Percentiles rank a stretch among this genome's conserved stretches.
phyloP scores from a whole-genome alignment of 176 grass and related monocot genomes.

The Saccharum officinarum region DNA sequence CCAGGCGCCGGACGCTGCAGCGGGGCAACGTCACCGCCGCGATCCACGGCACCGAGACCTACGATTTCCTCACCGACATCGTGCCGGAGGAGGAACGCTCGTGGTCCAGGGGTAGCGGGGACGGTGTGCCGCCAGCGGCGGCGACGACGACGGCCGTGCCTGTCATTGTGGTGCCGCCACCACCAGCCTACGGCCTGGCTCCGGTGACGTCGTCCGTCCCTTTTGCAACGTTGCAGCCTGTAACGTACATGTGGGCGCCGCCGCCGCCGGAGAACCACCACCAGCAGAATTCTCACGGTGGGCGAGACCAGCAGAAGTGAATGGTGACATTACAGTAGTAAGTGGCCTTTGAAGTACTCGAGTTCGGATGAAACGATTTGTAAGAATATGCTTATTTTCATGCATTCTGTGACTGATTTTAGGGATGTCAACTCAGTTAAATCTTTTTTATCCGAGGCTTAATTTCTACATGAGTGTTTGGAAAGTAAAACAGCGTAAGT shows the following conservation, averaged over 20 bases:
- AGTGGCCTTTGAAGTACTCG: too few species aligned
- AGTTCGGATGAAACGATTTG: too few species aligned
- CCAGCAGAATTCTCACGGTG: neutral
- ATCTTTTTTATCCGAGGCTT: neutral
- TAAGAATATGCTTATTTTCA: neutral
- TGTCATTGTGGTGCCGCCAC: neutral
- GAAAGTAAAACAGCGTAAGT: too few species aligned
- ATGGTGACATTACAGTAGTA: too few species aligned
- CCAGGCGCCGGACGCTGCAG: constrained; percentile 61
- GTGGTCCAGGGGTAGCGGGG: too few species aligned
- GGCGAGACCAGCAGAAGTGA: neutral
- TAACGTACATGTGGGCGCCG: constrained; percentile 41
- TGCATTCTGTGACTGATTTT: neutral
- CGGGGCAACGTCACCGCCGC: constrained; percentile 53
- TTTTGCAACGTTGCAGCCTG: constrained; percentile 27
- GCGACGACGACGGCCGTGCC: neutral
- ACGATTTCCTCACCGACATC: constrained; percentile 66
- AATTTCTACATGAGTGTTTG: neutral
- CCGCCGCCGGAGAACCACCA: constrained; percentile 17
- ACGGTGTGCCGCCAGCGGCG: neutral
- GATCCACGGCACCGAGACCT: constrained; percentile 45
- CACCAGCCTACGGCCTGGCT: constrained; percentile 17
- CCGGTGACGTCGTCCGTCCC: neutral
- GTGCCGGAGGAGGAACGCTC: constrained; percentile 7
- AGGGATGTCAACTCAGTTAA: neutral